phyloP scores from a whole-genome alignment of 208 protist genomes.

The Crithidia expoeki region DNA sequence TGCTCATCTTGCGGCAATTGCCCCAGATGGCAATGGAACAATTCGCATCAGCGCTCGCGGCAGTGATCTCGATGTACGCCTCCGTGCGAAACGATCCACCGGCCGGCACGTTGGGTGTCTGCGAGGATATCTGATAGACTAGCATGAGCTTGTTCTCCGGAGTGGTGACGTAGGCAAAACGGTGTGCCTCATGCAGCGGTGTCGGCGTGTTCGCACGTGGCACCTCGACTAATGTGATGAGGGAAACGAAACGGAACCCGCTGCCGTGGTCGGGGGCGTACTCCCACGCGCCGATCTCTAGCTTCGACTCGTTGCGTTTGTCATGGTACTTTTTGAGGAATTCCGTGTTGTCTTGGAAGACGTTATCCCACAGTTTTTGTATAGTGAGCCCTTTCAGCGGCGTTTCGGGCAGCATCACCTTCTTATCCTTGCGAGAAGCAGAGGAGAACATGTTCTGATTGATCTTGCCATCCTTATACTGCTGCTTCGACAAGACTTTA shows the following conservation, averaged over 20 bases:
- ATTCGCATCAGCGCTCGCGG: slow-evolving; percentile 46
- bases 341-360: slow-evolving; percentile 67
- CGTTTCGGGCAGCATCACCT: slow-evolving; percentile 66
- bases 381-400: slow-evolving; percentile 75
- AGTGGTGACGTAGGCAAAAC: slow-evolving; percentile 65
- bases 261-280: slow-evolving; percentile 75
- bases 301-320: slow-evolving; percentile 63
- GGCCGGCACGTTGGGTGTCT: slow-evolving; percentile 73
- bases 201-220: slow-evolving; percentile 65
- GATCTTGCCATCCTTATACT: slow-evolving; percentile 57
- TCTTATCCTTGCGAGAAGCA: slow-evolving; percentile 62
- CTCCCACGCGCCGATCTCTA: slow-evolving; percentile 67
- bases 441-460: slow-evolving; percentile 76
- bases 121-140: slow-evolving; percentile 83
- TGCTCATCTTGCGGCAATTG: slow-evolving; percentile 78
- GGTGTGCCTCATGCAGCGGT: slow-evolving; percentile 77
- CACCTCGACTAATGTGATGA: slow-evolving; percentile 69
- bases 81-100: slow-evolving; percentile 81
- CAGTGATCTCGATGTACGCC: slow-evolving; percentile 74
- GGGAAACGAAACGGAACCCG: slow-evolving; percentile 68
- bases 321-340: slow-evolving; percentile 82
- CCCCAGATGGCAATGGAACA: slow-evolving; percentile 74
- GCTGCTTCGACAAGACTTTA: slow-evolving; percentile 62
- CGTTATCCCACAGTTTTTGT: slow-evolving; percentile 67
- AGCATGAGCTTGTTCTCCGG: slow-evolving; percentile 51